These are phyloP conservation scores for Pythium aristosporum DNA, from an alignment of 352 stramenopile genomes.

Conservation along the genomic window DNA sequence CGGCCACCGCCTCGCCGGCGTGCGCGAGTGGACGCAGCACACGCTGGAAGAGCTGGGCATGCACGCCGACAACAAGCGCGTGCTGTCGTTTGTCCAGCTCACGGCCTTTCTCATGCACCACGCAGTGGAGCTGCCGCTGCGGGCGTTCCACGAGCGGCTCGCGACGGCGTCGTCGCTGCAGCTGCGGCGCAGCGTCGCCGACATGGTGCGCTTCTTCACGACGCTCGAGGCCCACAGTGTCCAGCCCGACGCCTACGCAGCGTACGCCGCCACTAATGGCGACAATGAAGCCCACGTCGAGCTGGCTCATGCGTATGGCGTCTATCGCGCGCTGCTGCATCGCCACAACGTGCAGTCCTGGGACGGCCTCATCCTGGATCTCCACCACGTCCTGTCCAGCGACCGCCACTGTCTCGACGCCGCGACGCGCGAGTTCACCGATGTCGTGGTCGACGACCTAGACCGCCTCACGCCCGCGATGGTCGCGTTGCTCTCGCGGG, in stretches of 20 bases:
- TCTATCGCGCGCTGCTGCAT: conserved; percentile 52
- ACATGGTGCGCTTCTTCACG: conserved; percentile 72
- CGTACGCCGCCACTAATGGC: conserved; percentile 16
- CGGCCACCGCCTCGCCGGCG: conserved; percentile 53
- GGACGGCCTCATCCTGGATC: conserved; percentile 63
- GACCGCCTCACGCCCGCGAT: conserved; percentile 70
- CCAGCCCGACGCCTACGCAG: conserved; percentile 39
- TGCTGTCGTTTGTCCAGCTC: conserved; percentile 49
- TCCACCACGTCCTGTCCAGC: conserved; percentile 26
- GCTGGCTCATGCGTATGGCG: conserved; percentile 47
- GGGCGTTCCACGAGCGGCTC: conserved; percentile 35
- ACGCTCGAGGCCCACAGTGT: conserved; percentile 64
- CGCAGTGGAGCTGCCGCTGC: conserved; percentile 35
- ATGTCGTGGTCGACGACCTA: conserved; percentile 71
- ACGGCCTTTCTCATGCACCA: conserved; percentile 59
- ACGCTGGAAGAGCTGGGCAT: conserved; percentile 59
- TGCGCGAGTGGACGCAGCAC: conserved; percentile 65
- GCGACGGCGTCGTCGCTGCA: conserved; percentile 48
- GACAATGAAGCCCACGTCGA: conserved; percentile 23
- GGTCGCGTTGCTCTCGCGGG: conserved; percentile 41
- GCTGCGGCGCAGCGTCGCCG: conserved; percentile 45
- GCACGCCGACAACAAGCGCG: conserved; percentile 32
- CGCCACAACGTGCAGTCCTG: conserved; percentile 62
- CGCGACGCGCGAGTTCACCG: conserved; percentile 44
- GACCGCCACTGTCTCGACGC: conserved; percentile 18